Percentiles rank a stretch among this genome's conserved stretches.
Conservation (phyloP, 2,329 filamentous ascomycete species). For the Bipolaris oryzae region DNA sequence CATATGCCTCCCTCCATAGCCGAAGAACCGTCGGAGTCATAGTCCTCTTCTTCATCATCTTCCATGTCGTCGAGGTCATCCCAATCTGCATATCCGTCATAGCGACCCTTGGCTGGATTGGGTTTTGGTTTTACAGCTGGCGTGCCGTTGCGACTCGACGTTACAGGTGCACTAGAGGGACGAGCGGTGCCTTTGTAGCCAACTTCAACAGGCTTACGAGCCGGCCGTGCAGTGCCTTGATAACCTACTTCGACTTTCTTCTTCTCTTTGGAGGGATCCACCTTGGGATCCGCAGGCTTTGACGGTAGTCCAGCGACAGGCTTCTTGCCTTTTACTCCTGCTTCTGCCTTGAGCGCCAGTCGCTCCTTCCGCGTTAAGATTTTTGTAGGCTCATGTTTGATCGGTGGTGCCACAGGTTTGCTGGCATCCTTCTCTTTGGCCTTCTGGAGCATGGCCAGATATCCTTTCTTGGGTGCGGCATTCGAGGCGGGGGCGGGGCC, state of each 20-base stretch:
- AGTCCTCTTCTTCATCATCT: conserved; percentile 68
- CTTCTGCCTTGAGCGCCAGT: conserved; percentile 52
- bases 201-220: conserved; percentile 43
- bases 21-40: conserved; percentile 70
- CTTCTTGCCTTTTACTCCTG: conserved; percentile 46
- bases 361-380: conserved; percentile 66
- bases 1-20: conserved; percentile 80
- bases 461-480: conserved; percentile 71
- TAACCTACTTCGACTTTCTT: conserved; percentile 52
- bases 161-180: conserved; percentile 27
- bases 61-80: conserved; percentile 51
- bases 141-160: conserved; percentile 33
- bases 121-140: conserved; percentile 40
- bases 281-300: conserved; percentile 29
- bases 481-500: conserved; percentile 31
- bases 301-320: conserved; percentile 19
- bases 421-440: conserved; percentile 65
- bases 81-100: conserved; percentile 48
- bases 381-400: conserved; percentile 76
- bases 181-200: conserved; percentile 49
- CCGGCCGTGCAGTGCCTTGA: conserved; percentile 56
- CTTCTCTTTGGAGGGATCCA: conserved; percentile 41
- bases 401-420: conserved; percentile 64
- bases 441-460: conserved; percentile 74
- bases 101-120: conserved; percentile 41